phyloP scores from a whole-genome alignment of 768 basidiomycete species.

The Trametes maxima region DNA sequence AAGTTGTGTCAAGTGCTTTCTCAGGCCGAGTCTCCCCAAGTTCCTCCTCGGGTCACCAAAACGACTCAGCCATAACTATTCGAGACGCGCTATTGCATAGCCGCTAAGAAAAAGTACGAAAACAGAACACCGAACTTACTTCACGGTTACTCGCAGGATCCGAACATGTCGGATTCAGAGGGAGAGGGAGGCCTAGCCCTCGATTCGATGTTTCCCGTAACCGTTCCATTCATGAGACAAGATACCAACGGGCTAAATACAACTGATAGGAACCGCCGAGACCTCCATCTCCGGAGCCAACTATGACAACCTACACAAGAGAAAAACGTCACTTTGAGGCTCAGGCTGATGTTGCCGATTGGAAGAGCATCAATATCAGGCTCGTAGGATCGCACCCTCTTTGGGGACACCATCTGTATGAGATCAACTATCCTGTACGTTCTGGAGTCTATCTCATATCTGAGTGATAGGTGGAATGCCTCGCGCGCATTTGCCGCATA shows the following conservation, averaged over 20 bases:
- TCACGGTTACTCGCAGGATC: no score
- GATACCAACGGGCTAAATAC: background rate
- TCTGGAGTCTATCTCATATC: background rate
- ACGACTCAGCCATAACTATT: no score
- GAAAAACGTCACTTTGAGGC: background rate
- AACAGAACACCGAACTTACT: no score
- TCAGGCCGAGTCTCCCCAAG: no score
- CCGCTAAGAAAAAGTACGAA: no score
- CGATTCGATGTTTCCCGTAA: slow-evolving; percentile 19
- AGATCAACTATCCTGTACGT: slow-evolving; percentile 5
- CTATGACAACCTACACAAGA: slow-evolving; percentile 52
- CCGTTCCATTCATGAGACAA: background rate
- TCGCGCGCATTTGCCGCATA: slow-evolving; percentile 71
- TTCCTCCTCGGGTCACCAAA: background rate
- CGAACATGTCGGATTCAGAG: slow-evolving; percentile 20
- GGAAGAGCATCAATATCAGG: slow-evolving; percentile 54
- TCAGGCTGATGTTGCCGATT: slow-evolving; percentile 7
- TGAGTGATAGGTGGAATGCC: slow-evolving; percentile 73
- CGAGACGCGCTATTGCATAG: no score
- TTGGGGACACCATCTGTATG: slow-evolving; percentile 80
- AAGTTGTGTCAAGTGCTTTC: no score
- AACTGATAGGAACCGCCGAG: slow-evolving; percentile 58
- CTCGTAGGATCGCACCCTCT: slow-evolving; percentile 81
- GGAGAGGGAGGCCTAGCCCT: slow-evolving; percentile 11
- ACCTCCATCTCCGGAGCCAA: slow-evolving; percentile 69